Base-by-base conservation (phyloP, 257 asterid species). In the Plantago ovata region DNA sequence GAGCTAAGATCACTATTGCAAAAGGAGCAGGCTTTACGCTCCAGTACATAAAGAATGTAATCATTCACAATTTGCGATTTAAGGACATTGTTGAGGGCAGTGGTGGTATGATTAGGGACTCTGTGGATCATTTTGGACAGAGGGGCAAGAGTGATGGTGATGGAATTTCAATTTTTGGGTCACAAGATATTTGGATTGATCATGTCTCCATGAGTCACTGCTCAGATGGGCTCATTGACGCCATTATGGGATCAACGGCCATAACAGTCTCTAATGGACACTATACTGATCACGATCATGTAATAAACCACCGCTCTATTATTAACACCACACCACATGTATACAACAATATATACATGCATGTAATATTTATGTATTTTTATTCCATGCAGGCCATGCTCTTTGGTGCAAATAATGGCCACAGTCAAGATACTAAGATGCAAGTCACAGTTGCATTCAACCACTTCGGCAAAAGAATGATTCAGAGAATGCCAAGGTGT, bases 241-340 rank as follows among this genome's bases (percentile, higher is more conserved):
- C 69, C 7, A 69, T 82, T 15, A 24, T 77, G 46, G 80, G 69
- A 40, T 82, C 90, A 20, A 84, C 90, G 0, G 90, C 83, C 39
- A 70, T 84, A 61, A 84, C 94, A 65, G 73, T 84, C 70, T 82
- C 94, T 32, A 84, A 84, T 19, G 71, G 80, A 58, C 90, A 82
- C 68, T 77, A 77, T 22, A 66, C 83, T 18, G 62, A 63, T 0
- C 94, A 84, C 38, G 68, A 85, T 24, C 82, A 83, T 12, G 91
- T 85, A 72, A 71, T 40, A 11, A 14, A 55, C 3, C 4, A 38
- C 4, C 4, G 4, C 7, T 28, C 4, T 28, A 28, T 28, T 2
- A 3, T 2, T 28, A 3, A 3, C 36, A 28, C 7, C 36, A 28
- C n/a, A n/a, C n/a, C n/a, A 28, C 7, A 3, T 28, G 36, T 8